Base-by-base conservation (phyloP, 192 early-diverging fungal species). In the Backusella tarrabulga region DNA sequence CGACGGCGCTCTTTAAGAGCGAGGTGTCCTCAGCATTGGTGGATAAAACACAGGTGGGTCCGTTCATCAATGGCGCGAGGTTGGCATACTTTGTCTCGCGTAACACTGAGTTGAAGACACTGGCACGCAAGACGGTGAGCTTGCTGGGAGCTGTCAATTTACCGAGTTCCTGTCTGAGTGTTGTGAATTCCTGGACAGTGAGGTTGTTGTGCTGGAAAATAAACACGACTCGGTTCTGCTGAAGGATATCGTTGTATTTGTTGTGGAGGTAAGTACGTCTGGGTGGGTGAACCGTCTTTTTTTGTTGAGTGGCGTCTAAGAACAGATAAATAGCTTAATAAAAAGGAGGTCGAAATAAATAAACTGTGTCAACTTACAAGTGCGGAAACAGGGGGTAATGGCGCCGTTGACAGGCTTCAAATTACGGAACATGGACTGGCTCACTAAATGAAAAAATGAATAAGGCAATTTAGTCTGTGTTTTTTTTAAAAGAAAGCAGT, bases 141-240 rank as follows among this genome's bases (percentile, higher is more conserved):
- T 85, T 79, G 26, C 74, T 72, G 68, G 72, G 66, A 14, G 73
- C 78, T 0, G 68, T 35, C 9, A 68, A 17, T 6, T 44, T 21
- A 4, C 67, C 46, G 14, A 90, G 75, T 5, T 87, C 84, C 68
- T 83, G 79, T 60, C 89, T 85, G 46, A 90, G 76, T 69, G 80
- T 52, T 14, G 83, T 82, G 74, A 87, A 77, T 76, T 90, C 89
- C 40, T 80, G 71, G 34, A 90, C 84, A 0, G 85, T 85, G 74
- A 90, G 82, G 74, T 90, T 90, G 82, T 90, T 90, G 80, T 88
- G 87, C 71, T 90, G 89, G 46, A 85, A 80, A 41, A 90, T 83
- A 68, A 90, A 78, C 41, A 88, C 66, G 44, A 86, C 81, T 23
- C 89, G 78, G 76, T 90, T 90, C 8, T 83, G 71, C 19, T 85